These are phyloP conservation scores for Backusella parvicylindrica DNA, from an alignment of 192 early-diverging fungal genomes.

Conservation along the genomic window DNA sequence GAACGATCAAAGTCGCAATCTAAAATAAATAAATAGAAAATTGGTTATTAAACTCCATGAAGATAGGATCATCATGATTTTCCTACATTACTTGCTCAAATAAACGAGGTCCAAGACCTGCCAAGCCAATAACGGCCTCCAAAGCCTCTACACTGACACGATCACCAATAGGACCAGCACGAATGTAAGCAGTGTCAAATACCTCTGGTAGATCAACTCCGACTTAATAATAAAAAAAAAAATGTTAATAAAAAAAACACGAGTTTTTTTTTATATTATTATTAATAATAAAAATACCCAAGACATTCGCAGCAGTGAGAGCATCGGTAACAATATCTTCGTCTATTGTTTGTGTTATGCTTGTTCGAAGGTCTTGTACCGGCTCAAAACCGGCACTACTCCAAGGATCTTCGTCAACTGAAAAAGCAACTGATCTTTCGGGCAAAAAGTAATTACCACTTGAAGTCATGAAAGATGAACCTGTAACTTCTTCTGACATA, in stretches of 20 bases:
- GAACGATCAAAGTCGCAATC: constrained; percentile 44
- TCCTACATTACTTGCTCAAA: constrained; percentile 15
- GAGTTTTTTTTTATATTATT: not conserved
- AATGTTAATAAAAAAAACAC: not conserved
- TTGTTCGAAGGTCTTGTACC: not conserved
- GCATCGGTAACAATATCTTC: not conserved
- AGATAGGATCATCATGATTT: not conserved
- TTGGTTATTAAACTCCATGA: not conserved
- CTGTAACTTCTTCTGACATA: not conserved
- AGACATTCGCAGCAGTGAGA: constrained; percentile 5
- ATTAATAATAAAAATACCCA: not conserved
- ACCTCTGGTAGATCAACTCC: constrained; percentile 48
- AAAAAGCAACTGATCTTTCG: constrained; percentile 1
- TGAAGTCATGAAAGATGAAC: not conserved
- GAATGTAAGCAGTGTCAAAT: constrained; percentile 46
- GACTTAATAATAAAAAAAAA: constrained; percentile 18
- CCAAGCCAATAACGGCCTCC: constrained; percentile 39
- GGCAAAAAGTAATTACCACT: constrained; percentile 6
- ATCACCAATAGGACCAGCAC: constrained; percentile 44
- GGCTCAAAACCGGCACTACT: constrained; percentile 4
- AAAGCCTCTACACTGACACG: constrained; percentile 43
- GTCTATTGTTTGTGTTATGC: not conserved
- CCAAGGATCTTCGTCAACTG: constrained; percentile 26
- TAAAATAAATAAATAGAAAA: constrained; percentile 11
- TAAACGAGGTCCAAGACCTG: not conserved